These are phyloP conservation scores for Parastagonospora avenae DNA, from an alignment of 2,329 filamentous ascomycete species.

Conservation along the genomic window DNA sequence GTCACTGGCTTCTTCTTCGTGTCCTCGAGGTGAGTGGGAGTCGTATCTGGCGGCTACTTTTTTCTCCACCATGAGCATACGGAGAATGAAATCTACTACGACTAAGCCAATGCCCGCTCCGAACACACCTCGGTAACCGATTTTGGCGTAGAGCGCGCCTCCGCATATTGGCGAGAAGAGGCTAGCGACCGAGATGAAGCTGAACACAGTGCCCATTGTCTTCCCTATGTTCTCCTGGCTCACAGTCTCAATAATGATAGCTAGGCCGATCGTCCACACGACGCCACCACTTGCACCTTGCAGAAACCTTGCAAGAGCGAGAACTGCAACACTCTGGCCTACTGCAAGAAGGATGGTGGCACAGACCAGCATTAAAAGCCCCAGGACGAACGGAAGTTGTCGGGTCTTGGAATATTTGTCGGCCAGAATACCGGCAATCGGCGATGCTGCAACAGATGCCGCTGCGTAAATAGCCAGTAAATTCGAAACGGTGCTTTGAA, in stretches of 20 bases:
- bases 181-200: conserved; percentile 63
- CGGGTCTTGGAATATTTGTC: conserved; percentile 58
- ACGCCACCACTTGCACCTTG: conserved; percentile 64
- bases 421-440: conserved; percentile 60
- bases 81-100: conserved; percentile 63
- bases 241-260: conserved; percentile 65
- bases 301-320: conserved; percentile 59
- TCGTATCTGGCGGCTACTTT: conserved; percentile 58
- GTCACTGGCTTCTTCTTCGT: conserved; percentile 14
- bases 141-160: conserved; percentile 64
- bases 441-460: conserved; percentile 57
- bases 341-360: conserved; percentile 62
- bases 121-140: conserved; percentile 65
- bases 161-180: conserved; percentile 64
- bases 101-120: conserved; percentile 61
- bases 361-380: conserved; percentile 57
- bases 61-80: conserved; percentile 67
- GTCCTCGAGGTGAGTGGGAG: conserved; percentile 10
- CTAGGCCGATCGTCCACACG: conserved; percentile 65
- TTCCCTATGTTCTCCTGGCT: conserved; percentile 63
- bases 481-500: conserved; percentile 60
- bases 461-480: conserved; percentile 62
- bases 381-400: conserved; percentile 62
- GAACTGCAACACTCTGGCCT: conserved; percentile 54
- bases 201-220: conserved; percentile 65